Base-by-base conservation (phyloP, 306 rosid genomes). In the Rubus idaeus region DNA sequence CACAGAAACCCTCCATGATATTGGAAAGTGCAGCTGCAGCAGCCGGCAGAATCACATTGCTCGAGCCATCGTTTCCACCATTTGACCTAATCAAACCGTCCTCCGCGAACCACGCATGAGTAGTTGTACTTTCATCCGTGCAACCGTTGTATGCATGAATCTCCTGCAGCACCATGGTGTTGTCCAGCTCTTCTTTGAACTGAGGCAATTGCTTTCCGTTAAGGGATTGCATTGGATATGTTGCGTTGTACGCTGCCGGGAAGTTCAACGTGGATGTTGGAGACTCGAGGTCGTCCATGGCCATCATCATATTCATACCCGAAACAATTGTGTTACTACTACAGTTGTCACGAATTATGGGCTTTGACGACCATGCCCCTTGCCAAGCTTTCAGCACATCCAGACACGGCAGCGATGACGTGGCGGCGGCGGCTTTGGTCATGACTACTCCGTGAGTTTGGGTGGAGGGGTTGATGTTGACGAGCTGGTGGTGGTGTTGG, bases 201-300 rank as follows among this genome's bases (percentile, higher is more conserved):
- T 67, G 57, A 30, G 68, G 39, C 10, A 44, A 13, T 5, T 61
- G 47, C 49, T 65, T 65, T 16, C 21, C 46, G 21, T 35, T 39
- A 8, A 64, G 23, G 18, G 49, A 9, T 18, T 65, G 70, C 49
- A 40, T 40, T 14, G 49, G 26, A 65, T 65, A 65, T 8, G 49
- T 70, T 67, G 7, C 79, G 86, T 44, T 87, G 79, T 91, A 89
- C 14, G 14, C 23, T 5, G 30, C 70, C 0, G 90, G 87, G 87
- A 88, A 92, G 82, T 89, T 87, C 55, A 91, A 75, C 4, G 94
- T 91, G 60, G 98, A 96, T 0, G 96, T 88, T 37, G 99, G 99
- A n/a, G 94, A 92, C 70, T 91, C 99, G 35, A 96, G 93, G 86
- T 88, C 92, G 8, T 23, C 85, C 81, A 61, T 30, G 13, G 37